Evolutionary conservation across 2,329 filamentous ascomycete genomes (phyloP).

Genomic region (Pseudocercospora cruenta): DNA sequence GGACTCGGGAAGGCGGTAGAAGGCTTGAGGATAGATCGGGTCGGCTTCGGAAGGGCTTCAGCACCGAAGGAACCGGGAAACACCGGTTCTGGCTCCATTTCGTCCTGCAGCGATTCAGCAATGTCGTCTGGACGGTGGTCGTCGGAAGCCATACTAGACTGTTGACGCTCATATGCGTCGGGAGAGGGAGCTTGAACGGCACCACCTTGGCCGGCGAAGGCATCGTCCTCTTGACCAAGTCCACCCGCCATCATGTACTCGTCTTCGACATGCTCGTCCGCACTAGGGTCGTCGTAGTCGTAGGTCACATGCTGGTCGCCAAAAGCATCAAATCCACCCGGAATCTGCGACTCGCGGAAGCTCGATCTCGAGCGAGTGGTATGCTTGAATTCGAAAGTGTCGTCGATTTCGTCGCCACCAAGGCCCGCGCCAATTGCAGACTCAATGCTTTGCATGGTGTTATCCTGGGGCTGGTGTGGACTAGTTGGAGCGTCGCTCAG

Average conservation of each 20-base stretch:
- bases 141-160: constrained; percentile 37
- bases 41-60: constrained; percentile 65
- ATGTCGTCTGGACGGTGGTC: constrained; percentile 41
- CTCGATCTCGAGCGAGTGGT: constrained; percentile 48
- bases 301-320: constrained; percentile 38
- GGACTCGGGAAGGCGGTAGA: constrained; percentile 53
- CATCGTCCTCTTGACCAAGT: constrained; percentile 28
- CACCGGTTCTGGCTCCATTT: constrained; percentile 62
- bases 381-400: constrained; percentile 59
- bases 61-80: constrained; percentile 78
- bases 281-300: constrained; percentile 56
- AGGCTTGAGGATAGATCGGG: constrained; percentile 55
- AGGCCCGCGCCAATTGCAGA: constrained; percentile 21
- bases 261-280: constrained; percentile 47
- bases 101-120: constrained; percentile 62
- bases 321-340: constrained; percentile 75
- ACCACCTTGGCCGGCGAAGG: constrained; percentile 34
- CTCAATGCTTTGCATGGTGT: constrained; percentile 35
- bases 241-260: constrained; percentile 41
- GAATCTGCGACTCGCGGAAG: constrained; percentile 52
- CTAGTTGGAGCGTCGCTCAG: constrained; percentile 42
- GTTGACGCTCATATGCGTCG: constrained; percentile 33
- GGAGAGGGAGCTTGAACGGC: constrained; percentile 37
- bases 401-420: constrained; percentile 42
- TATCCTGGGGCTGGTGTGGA: constrained; percentile 26